Evolutionary conservation across 2,329 filamentous ascomycete species (phyloP).

Genomic region (Stagonosporopsis cucurbitacearum): DNA sequence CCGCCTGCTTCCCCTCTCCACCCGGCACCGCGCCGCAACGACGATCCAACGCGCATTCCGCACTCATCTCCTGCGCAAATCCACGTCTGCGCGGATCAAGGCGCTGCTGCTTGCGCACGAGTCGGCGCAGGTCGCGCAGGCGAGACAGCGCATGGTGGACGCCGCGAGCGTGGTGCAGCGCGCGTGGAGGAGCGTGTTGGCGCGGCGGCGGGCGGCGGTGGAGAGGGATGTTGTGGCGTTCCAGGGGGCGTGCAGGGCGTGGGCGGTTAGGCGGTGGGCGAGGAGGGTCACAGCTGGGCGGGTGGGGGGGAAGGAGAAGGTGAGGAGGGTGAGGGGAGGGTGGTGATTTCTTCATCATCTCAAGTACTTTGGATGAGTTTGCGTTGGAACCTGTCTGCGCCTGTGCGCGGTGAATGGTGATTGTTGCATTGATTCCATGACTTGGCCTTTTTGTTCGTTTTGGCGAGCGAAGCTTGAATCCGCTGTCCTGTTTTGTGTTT

Average conservation of each 20-base stretch:
- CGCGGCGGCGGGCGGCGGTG: slow-evolving; percentile 43
- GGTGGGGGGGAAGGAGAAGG: slow-evolving; percentile 42
- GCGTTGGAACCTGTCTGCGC: too few species aligned
- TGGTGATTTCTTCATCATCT: too few species aligned
- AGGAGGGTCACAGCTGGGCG: slow-evolving; percentile 35
- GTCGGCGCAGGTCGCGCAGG: slow-evolving; percentile 56
- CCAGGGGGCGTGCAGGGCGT: slow-evolving; percentile 54
- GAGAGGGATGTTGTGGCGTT: slow-evolving; percentile 49
- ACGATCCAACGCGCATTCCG: slow-evolving; percentile 62
- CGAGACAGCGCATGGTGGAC: slow-evolving; percentile 49
- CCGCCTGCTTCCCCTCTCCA: slow-evolving; percentile 60
- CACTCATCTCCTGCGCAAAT: slow-evolving; percentile 35
- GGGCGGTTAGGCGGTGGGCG: slow-evolving; percentile 46
- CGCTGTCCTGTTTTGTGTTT: too few species aligned
- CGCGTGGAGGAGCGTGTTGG: slow-evolving; percentile 51
- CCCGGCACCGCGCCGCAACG: slow-evolving; percentile 58
- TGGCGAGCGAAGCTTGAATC: too few species aligned
- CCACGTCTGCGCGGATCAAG: slow-evolving; percentile 43
- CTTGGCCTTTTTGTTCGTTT: too few species aligned
- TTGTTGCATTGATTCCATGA: too few species aligned
- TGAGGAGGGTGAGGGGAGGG: slow-evolving; percentile 45
- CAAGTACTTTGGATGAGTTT: too few species aligned
- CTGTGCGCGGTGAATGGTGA: too few species aligned
- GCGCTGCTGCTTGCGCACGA: slow-evolving; percentile 54
- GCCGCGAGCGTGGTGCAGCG: slow-evolving; percentile 55